These are phyloP conservation scores for Quercus tomentella DNA, from an alignment of 331 rosid genomes.

Conservation along the genomic window DNA sequence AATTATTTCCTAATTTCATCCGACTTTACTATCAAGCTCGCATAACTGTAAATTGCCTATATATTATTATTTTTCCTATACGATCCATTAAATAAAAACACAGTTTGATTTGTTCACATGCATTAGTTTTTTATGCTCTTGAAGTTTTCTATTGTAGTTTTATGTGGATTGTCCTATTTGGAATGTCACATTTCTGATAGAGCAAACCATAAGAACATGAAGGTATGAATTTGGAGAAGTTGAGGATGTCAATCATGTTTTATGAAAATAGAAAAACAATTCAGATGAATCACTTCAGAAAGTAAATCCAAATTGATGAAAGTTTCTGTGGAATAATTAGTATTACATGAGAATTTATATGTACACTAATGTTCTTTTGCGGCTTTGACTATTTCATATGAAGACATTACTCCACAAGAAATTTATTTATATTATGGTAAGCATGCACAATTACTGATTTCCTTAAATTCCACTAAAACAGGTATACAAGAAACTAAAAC, in stretches of 20 bases:
- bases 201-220: not conserved
- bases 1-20: too few relatives aligned
- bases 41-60: not conserved
- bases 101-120: not conserved
- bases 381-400: not conserved
- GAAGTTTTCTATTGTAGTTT: not conserved
- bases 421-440: not conserved
- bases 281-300: too few relatives aligned
- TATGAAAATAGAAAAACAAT: not conserved
- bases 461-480: constrained; percentile 22
- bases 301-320: too few relatives aligned
- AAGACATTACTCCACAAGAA: not conserved
- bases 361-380: too few relatives aligned
- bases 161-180: not conserved
- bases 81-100: not conserved
- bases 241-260: not conserved
- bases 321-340: too few relatives aligned
- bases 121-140: not conserved
- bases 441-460: not conserved
- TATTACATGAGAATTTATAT: too few relatives aligned
- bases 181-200: not conserved
- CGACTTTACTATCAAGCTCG: too few relatives aligned
- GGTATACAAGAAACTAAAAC: constrained; percentile 46
- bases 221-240: not conserved
- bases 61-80: not conserved